Evolutionary conservation across 2,329 filamentous ascomycete genomes (phyloP).

Genomic region (Sporothrix curviconia): DNA sequence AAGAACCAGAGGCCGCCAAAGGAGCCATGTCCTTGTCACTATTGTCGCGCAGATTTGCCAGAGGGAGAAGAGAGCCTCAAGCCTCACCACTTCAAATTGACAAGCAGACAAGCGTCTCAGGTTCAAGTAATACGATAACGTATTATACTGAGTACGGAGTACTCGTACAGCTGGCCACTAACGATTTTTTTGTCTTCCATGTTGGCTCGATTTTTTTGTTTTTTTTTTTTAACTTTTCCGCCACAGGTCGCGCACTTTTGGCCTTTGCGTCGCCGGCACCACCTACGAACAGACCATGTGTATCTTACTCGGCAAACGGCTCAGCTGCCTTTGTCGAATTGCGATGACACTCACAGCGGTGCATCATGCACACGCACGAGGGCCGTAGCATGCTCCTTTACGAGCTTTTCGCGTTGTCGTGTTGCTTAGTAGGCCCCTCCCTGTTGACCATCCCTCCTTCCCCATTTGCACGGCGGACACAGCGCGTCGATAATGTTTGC

Average conservation of each 20-base stretch:
- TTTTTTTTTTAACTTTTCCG: slow-evolving; percentile 1
- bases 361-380: not conserved
- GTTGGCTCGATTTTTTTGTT: not conserved
- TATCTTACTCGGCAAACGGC: not conserved
- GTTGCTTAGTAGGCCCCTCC: slow-evolving; percentile 1
- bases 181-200: not conserved
- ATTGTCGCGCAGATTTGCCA: not conserved
- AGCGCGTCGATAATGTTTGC: too few relatives aligned
- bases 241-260: slow-evolving; percentile 3
- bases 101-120: not conserved
- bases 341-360: not conserved
- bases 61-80: not conserved
- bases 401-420: not conserved
- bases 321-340: too few relatives aligned
- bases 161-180: not conserved
- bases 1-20: not conserved
- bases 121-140: too few relatives aligned
- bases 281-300: not conserved
- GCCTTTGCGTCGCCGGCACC: too few relatives aligned
- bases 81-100: not conserved
- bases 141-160: too few relatives aligned
- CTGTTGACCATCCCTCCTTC: not conserved
- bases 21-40: not conserved
- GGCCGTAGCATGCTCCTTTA: not conserved
- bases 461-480: not conserved